phyloP scores from a whole-genome alignment of 1,284 basidiomycete genomes.

The Violaceomyces palustris region DNA sequence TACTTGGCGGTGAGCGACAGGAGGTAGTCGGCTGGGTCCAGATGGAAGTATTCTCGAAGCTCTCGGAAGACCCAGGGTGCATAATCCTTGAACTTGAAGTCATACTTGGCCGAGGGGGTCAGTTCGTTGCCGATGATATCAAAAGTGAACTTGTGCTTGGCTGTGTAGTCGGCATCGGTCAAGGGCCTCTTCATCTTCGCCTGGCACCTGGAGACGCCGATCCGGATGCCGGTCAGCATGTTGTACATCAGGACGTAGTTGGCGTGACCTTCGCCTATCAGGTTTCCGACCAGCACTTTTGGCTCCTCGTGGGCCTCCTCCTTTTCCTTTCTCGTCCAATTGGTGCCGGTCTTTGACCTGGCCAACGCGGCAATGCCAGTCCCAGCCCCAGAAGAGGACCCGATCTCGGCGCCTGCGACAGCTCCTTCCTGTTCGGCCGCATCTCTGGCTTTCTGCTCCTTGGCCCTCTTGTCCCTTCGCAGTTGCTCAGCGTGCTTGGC shows the following conservation, averaged over 20 bases:
- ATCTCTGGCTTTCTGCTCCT: constrained; percentile 34
- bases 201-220: constrained; percentile 89
- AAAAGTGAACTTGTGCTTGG: constrained; percentile 92
- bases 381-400: too few species aligned
- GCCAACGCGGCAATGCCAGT: constrained; percentile 4
- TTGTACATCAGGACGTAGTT: constrained; percentile 99
- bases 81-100: constrained; percentile 99
- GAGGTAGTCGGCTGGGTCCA: constrained; percentile 95
- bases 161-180: constrained; percentile 78
- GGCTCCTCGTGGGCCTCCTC: constrained; percentile 32
- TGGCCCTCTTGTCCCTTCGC: constrained; percentile 38
- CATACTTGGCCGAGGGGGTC: constrained; percentile 89
- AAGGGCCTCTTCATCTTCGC: constrained; percentile 84
- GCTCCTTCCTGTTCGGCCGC: constrained; percentile 9
- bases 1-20: constrained; percentile 94
- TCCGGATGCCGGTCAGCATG: constrained; percentile 97
- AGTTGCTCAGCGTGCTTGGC: constrained; percentile 46
- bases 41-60: constrained; percentile 84
- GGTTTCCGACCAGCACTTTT: constrained; percentile 76
- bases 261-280: constrained; percentile 93
- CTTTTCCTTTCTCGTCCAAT: constrained; percentile 10
- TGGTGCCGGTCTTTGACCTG: constrained; percentile 20
- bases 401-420: constrained; percentile 8
- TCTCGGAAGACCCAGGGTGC: constrained; percentile 96
- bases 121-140: constrained; percentile 96